Base-by-base conservation (phyloP, 345 rosid species). In the Rhizophora apiculata region DNA sequence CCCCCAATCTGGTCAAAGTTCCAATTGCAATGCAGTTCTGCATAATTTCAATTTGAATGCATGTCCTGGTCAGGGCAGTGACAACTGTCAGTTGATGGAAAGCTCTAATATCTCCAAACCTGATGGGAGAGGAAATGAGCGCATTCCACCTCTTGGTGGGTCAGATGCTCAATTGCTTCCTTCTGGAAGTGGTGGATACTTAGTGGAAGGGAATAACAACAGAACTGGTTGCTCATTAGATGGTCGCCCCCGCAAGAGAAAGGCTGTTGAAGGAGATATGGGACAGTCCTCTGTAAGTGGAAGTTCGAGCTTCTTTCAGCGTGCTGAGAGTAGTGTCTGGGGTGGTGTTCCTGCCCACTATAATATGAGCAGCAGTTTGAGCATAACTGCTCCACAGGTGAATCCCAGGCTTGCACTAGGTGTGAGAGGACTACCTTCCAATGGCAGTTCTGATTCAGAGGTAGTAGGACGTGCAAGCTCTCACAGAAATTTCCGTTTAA, bases 171-270 rank as follows among this genome's bases (percentile, higher is more conserved):
- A 72, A 59, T 27, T 49, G 6, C 81, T 75, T 69, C 69, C 87
- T 60, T 78, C 85, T 60, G 84, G 87, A 79, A 68, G 68, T 61
- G 72, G 75, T 71, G 84, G 81, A 60, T 85, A 76, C 72, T 55
- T 73, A 24, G 61, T 49, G 6, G 86, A 76, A 68, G 82, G 67
- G 56, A 81, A 59, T 80, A 80, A 69, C 62, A 79, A 70, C 68
- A 79, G 85, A 72, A 79, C 80, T 1, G 85, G 84, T 67, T 75
- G 83, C 62, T 81, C 88, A 52, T 67, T 70, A 59, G 94, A 84
- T 55, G 89, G 88, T 15, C 84, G 78, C 2, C 94, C 96, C 48
- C 79, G 88, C 78, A 94, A 94, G 81, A 85, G 98, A 81, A 94
- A 91, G 81, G 83, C 91, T 30, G 70, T 82, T 37, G 98, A 86